A percentile compares a stretch with the other conserved stretches of the same genome.
Conservation (phyloP, 768 basidiomycete genomes). For the Coprinellus micaceus region DNA sequence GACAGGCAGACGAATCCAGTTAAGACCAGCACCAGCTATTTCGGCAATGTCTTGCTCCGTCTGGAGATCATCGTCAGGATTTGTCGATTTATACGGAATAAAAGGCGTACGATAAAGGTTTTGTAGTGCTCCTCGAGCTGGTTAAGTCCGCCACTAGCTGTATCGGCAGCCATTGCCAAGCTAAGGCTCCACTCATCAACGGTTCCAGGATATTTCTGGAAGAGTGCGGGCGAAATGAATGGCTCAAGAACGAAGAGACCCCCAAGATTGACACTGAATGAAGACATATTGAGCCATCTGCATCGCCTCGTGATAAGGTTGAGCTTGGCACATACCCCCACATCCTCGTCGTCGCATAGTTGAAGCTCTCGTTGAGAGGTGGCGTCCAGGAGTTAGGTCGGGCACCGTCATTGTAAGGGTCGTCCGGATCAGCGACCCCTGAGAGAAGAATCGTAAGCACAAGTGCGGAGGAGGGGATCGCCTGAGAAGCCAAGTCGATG, state of each 20-base stretch:
- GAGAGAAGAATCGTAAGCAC: slow-evolving; percentile 8
- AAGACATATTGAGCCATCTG: neutral
- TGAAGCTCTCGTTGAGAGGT: slow-evolving; percentile 72
- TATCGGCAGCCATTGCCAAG: slow-evolving; percentile 56
- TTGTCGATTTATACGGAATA: neutral
- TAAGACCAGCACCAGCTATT: slow-evolving; percentile 86
- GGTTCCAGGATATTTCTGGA: slow-evolving; percentile 59
- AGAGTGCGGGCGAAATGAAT: slow-evolving; percentile 62
- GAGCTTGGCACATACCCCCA: slow-evolving; percentile 43
- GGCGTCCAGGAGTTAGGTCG: slow-evolving; percentile 79
- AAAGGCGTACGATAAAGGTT: slow-evolving; percentile 69
- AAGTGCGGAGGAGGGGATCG: neutral
- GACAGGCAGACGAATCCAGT: slow-evolving; percentile 80
- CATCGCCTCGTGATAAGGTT: neutral
- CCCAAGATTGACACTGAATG: slow-evolving; percentile 65
- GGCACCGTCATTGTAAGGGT: slow-evolving; percentile 75
- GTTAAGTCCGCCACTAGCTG: slow-evolving; percentile 42
- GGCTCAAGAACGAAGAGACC: slow-evolving; percentile 79
- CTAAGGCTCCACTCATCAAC: slow-evolving; percentile 77
- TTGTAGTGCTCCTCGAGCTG: slow-evolving; percentile 77
- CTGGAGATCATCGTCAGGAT: slow-evolving; percentile 31
- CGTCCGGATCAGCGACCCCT: slow-evolving; percentile 66
- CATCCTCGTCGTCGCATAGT: slow-evolving; percentile 58
- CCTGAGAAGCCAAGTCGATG: neutral
- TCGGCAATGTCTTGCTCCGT: slow-evolving; percentile 89